Base-by-base conservation (phyloP, 768 basidiomycete species). In the Tulasnella sp. region DNA sequence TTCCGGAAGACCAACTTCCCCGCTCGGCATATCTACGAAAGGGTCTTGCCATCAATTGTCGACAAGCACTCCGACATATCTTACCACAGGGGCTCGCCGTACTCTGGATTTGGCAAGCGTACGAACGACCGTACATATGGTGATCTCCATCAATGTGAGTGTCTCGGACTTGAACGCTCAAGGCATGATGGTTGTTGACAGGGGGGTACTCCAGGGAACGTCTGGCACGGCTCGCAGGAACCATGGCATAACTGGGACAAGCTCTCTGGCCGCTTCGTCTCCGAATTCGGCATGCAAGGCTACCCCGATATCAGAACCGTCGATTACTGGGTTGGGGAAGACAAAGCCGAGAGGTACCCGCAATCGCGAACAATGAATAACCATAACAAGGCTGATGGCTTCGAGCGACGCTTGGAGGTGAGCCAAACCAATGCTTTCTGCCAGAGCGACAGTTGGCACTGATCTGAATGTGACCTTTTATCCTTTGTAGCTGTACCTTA, bases 171-270 rank as follows among this genome's bases (percentile, higher is more conserved):
- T 1, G 2, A 34, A 79, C 14, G 72, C 42, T 71, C n/a, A 14
- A 1, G 1, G 16, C 31, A 3, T 71, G 14, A 71, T 21, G 1
- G 5, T 16, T 21, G 9, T 14, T 58, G 62, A 56, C 52, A 21
- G 21, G 3, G 10, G 9, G 4, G 6, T 1, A 36, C 73, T 56
- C 40, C 81, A 92, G 92, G 92, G 94, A 95, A 96, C 84, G 94
- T 97, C n/a, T 97, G 96, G 96, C 96, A 97, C 83, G 84, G 94
- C 27, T 88, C 93, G 3, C 95, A 98, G 84, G 93, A 96, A 83
- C 91, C 95, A 0, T 99, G 96, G 94, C 91, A 93, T 81, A 94
- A 97, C 80, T 98, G 96, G 95, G 95, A 97, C 83, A 90, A 90
- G 74, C 88, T 99, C 24, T 88, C 93, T 0, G 96, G 96, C 19